Base-by-base conservation (phyloP, 83 land plant species). In the Larix sibirica region DNA sequence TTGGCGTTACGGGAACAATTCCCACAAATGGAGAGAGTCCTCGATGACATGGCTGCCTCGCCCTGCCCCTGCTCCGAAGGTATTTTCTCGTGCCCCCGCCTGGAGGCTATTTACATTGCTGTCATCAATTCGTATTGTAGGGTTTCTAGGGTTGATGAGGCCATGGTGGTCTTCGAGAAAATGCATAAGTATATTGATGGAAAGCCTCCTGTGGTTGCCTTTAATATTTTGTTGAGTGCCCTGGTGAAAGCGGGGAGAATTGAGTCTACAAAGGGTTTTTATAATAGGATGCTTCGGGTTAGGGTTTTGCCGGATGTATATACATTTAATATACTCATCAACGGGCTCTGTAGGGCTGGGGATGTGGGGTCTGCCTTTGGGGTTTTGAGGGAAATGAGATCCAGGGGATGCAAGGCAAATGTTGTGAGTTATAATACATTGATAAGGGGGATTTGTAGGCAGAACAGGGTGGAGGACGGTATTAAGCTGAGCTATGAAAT, bases 11-110 rank as follows among this genome's bases (percentile, higher is more conserved):
- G 90, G 13, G 33, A 83, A 58, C 92, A 91, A 31, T 62, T 89
- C 81, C 80, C 70, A 61, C 76, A 61, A 10, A 90, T 93, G 42
- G 62, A 56, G 3, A 60, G 78, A 31, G 65, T 93, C 59, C 90
- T 93, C 73, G 59, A 38, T 56, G 67, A 83, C 71, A 64, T 84
- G 62, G 75, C 75, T 23, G 31, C 86, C 62, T 78, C 86, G 63
- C 95, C 95, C 14, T 93, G 95, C 87, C 91, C 95, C n/a, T 93
- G 95, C 68, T 80, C 91, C 47, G 87, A 75, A 42, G 83, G 86
- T 70, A 89, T 90, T 64, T 90, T 90, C 82, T 74, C 88, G 20
- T 90, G 94, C 79, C 86, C 92, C 50, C 82, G 80, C 33, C 58
- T 82, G 12, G 91, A 87, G 50, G 75, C 85, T 64, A 90, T 85